These are phyloP conservation scores for Macrotyloma uniflorum DNA, from an alignment of 306 rosid species.

Conservation along the genomic window DNA sequence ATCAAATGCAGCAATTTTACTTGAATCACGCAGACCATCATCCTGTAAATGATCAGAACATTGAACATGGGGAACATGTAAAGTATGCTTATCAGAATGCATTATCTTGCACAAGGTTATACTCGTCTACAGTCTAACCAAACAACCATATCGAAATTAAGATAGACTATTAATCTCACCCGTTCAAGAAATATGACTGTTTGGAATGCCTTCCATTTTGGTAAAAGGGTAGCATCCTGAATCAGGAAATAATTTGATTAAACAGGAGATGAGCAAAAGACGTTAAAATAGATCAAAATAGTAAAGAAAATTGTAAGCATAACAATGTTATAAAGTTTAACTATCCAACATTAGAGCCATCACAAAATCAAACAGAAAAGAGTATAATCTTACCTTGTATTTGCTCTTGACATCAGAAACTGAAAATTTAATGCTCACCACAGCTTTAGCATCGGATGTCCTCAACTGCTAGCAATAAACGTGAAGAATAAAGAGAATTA, in stretches of 20 bases:
- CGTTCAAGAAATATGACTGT: conserved; percentile 81
- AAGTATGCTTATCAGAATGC: conserved; percentile 4
- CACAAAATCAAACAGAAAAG: neutral
- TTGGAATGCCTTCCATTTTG: conserved; percentile 91
- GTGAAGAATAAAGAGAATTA: neutral
- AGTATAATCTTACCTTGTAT: conserved; percentile 59
- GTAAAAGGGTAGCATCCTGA: conserved; percentile 81
- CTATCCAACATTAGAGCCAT: conserved; percentile 24
- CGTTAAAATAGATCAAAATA: neutral
- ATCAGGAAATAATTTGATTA: conserved; percentile 38
- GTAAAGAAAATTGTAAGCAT: conserved; percentile 3
- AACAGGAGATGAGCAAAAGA: neutral
- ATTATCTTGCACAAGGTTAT: conserved; percentile 16
- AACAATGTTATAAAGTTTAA: conserved; percentile 19
- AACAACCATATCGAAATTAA: conserved; percentile 8
- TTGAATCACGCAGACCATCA: conserved; percentile 74
- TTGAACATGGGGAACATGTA: conserved; percentile 11
- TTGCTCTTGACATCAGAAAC: conserved; percentile 60
- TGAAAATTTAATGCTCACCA: conserved; percentile 47
- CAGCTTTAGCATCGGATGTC: conserved; percentile 36
- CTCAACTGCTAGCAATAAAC: conserved; percentile 51
- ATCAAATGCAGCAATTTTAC: conserved; percentile 98
- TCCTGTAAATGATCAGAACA: conserved; percentile 57
- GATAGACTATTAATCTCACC: conserved; percentile 55
- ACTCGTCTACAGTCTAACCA: conserved; percentile 18